phyloP scores from a whole-genome alignment of 345 rosid genomes.

The Hibiscus tridactylites region DNA sequence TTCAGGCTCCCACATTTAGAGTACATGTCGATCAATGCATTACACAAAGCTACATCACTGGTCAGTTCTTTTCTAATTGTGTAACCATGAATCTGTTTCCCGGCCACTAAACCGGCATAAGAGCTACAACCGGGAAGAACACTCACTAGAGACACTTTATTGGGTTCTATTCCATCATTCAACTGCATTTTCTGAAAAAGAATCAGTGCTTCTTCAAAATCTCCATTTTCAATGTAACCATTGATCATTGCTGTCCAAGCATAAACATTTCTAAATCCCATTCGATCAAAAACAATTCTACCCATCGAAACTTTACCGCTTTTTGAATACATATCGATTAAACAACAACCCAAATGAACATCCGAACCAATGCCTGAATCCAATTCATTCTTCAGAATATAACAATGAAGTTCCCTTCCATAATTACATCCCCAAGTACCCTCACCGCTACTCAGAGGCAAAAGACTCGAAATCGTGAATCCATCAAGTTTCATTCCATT shows the following conservation, averaged over 20 bases:
- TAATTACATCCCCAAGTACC: constrained; percentile 14
- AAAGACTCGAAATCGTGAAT: constrained; percentile 46
- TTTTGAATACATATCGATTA: constrained; percentile 58
- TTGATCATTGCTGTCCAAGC: constrained; percentile 66
- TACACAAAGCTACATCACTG: constrained; percentile 32
- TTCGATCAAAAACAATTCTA: constrained; percentile 30
- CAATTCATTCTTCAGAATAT: constrained; percentile 33
- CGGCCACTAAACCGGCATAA: constrained; percentile 33
- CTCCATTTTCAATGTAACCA: constrained; percentile 41
- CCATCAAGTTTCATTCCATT: constrained; percentile 46
- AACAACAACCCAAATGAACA: constrained; percentile 46
- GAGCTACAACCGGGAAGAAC: constrained; percentile 51
- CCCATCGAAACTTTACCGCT: constrained; percentile 18
- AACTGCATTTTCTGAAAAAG: constrained; percentile 52
- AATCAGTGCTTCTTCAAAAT: constrained; percentile 35
- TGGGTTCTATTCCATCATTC: constrained; percentile 38
- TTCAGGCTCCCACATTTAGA: constrained; percentile 52
- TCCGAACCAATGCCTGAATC: constrained; percentile 22
- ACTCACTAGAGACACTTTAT: constrained; percentile 48
- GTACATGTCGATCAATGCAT: constrained; percentile 62
- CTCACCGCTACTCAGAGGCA: constrained; percentile 34
- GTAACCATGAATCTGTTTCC: constrained; percentile 58
- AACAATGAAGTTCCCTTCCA: constrained; percentile 63
- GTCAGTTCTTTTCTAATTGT: constrained; percentile 35
- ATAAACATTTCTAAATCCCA: constrained; percentile 38